Evolutionary conservation across 345 rosid genomes (phyloP).

Genomic region (Moricandia arvensis): DNA sequence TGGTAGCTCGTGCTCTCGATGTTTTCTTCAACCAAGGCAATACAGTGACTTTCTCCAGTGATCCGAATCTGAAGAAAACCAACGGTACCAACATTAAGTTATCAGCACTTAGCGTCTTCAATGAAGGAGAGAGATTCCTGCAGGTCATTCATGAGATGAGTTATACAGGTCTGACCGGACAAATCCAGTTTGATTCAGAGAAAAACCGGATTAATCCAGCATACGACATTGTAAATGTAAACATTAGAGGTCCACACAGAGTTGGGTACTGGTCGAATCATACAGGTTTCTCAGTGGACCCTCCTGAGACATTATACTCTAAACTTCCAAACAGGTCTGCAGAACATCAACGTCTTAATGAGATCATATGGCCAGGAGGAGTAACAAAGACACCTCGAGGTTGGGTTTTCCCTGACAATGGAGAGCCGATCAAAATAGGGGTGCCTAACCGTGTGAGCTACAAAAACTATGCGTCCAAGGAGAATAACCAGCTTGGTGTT

Average conservation of each 20-base stretch:
- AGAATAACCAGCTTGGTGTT: conserved; percentile 63
- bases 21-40: conserved; percentile 58
- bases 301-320: conserved; percentile 60
- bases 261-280: conserved; percentile 88
- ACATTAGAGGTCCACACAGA: conserved; percentile 55
- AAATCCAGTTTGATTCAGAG: conserved; percentile 56
- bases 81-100: conserved; percentile 55
- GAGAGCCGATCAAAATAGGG: conserved; percentile 64
- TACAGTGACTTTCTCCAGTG: conserved; percentile 61
- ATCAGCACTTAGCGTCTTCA: conserved; percentile 56
- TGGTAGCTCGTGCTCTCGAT: conserved; percentile 81
- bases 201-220: conserved; percentile 66
- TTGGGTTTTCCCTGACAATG: conserved; percentile 91
- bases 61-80: conserved; percentile 48
- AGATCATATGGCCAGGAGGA: conserved; percentile 89
- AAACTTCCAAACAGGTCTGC: conserved; percentile 53
- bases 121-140: conserved; percentile 71
- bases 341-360: conserved; percentile 51
- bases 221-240: conserved; percentile 69
- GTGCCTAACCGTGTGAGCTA: conserved; percentile 80
- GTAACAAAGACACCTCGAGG: conserved; percentile 57
- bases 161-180: conserved; percentile 73
- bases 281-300: conserved; percentile 62
- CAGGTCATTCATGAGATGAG: conserved; percentile 53
- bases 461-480: conserved; percentile 54